phyloP scores from a whole-genome alignment of 202 grass and related monocot species.

The Zoysia matrella region DNA sequence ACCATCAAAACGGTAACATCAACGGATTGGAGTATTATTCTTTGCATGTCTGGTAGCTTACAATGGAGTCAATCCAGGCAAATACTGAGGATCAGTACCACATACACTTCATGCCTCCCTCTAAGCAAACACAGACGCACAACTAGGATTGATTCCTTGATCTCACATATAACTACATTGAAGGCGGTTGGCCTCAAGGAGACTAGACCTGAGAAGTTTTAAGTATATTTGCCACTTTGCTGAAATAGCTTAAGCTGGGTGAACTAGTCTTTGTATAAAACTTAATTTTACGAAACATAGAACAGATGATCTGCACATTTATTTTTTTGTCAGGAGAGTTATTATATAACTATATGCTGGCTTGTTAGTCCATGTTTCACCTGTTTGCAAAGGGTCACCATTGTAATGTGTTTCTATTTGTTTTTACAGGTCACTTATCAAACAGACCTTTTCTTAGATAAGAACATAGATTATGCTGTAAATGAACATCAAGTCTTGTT shows the following conservation, averaged over 20 bases:
- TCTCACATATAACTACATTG: not conserved
- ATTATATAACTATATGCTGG: constrained; percentile 11
- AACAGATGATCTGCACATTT: constrained; percentile 23
- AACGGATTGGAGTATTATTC: not conserved
- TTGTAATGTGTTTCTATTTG: constrained; percentile 30
- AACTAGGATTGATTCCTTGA: not conserved
- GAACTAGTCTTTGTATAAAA: not conserved
- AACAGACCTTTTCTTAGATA: constrained; percentile 92
- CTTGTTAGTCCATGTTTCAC: not conserved
- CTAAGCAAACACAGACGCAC: not conserved
- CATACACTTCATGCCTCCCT: not conserved
- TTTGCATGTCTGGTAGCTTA: not conserved
- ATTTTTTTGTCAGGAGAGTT: not conserved
- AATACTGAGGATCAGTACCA: not conserved
- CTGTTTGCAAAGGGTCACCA: constrained; percentile 6
- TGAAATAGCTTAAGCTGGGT: not conserved
- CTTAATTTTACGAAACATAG: not conserved
- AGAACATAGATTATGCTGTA: constrained; percentile 99
- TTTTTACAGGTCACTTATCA: constrained; percentile 89
- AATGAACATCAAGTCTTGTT: constrained; percentile 92
- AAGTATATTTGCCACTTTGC: too few species aligned
- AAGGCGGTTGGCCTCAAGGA: too few species aligned
- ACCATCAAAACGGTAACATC: not conserved
- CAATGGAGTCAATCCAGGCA: not conserved
- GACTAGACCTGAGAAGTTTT: too few species aligned